A percentile compares a stretch with the other conserved stretches of the same genome.
Evolutionary conservation across 2,329 filamentous ascomycete genomes (phyloP).

Genomic region (Botrytis tulipae): DNA sequence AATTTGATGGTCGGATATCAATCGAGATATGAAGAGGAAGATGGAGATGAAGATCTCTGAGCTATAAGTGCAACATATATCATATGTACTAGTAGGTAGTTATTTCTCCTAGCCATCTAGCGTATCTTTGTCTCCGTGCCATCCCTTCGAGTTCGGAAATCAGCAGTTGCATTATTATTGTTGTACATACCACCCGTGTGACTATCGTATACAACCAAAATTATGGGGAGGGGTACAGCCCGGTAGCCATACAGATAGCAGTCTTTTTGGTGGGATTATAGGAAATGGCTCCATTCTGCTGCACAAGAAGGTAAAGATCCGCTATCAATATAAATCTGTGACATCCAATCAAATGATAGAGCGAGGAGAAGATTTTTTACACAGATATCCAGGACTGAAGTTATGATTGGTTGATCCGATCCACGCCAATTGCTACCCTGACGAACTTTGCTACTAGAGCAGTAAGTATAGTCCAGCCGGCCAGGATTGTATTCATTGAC

Average conservation of each 20-base stretch:
- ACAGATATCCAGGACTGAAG: no score
- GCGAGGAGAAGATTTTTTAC: not conserved
- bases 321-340: not conserved
- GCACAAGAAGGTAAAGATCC: not conserved
- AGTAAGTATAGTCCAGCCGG: not conserved
- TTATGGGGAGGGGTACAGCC: not conserved
- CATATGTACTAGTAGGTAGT: not conserved
- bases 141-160: not conserved
- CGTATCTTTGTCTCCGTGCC: not conserved
- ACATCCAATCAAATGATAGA: not conserved
- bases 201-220: not conserved
- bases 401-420: not conserved
- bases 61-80: not conserved
- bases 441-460: not conserved
- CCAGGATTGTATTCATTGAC: not conserved
- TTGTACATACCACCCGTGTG: not conserved
- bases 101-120: not conserved
- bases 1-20: not conserved
- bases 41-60: not conserved
- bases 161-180: constrained; percentile 1
- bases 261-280: not conserved
- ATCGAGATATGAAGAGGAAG: not conserved
- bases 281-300: not conserved
- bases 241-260: constrained; percentile 2
- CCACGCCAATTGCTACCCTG: not conserved